These are phyloP conservation scores for Dimargaris verticillata DNA, from an alignment of 192 early-diverging fungal genomes.

Conservation along the genomic window DNA sequence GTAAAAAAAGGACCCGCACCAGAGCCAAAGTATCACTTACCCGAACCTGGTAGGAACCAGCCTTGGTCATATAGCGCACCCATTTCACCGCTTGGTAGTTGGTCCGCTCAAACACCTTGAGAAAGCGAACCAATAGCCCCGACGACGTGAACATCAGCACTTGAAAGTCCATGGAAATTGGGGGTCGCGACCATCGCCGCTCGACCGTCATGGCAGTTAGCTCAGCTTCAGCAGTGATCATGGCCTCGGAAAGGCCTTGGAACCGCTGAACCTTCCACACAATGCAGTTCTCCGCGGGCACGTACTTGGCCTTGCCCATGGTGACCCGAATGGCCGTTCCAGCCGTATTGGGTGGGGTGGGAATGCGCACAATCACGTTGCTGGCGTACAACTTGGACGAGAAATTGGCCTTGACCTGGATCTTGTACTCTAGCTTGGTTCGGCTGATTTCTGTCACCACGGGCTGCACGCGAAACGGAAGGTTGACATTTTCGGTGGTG, in stretches of 20 bases:
- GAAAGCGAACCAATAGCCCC: conserved; percentile 85
- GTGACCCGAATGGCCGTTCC: conserved; percentile 64
- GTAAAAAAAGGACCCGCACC: no score
- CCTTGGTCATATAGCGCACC: conserved; percentile 97
- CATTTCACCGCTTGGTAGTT: conserved; percentile 96
- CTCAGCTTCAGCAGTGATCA: conserved; percentile 66
- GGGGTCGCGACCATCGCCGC: conserved; percentile 85
- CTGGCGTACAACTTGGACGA: conserved; percentile 75
- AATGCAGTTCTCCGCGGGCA: conserved; percentile 80
- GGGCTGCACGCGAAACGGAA: conserved; percentile 90
- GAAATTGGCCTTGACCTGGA: conserved; percentile 80
- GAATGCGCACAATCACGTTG: conserved; percentile 74
- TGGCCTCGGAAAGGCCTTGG: conserved; percentile 77
- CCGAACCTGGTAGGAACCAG: conserved; percentile 71
- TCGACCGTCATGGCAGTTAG: conserved; percentile 69
- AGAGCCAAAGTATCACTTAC: no score
- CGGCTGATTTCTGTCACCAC: conserved; percentile 75
- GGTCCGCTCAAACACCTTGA: conserved; percentile 95
- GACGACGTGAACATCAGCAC: conserved; percentile 96
- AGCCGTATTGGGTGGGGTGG: conserved; percentile 81
- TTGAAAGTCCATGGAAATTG: conserved; percentile 75
- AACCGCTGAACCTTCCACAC: conserved; percentile 89
- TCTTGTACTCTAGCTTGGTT: conserved; percentile 72
- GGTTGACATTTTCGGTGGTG: conserved; percentile 85
- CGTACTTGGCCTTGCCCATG: conserved; percentile 85